phyloP scores from a whole-genome alignment of 108 stramenopile species.

The Cyclotella atomus region DNA sequence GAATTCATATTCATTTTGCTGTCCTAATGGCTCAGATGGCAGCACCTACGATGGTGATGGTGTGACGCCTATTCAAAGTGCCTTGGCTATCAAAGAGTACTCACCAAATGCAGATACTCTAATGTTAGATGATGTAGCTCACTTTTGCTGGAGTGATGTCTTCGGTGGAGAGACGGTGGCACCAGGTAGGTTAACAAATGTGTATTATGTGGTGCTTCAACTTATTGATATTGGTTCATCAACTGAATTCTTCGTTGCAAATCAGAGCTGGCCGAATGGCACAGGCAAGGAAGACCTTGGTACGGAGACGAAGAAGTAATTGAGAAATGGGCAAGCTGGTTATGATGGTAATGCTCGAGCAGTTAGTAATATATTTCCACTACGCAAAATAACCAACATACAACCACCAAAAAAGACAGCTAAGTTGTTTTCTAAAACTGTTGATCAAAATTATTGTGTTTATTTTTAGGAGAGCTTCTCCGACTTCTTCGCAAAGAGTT shows the following conservation, averaged over 20 bases:
- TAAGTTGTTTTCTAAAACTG: background rate
- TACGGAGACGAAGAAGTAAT: constrained; percentile 67
- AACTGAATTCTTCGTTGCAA: too few species aligned
- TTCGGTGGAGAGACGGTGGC: constrained; percentile 63
- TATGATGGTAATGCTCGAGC: constrained; percentile 17
- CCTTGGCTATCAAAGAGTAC: constrained; percentile 55
- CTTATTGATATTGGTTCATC: too few species aligned
- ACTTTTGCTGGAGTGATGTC: constrained; percentile 71
- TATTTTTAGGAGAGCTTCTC: too few species aligned
- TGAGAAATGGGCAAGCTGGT: constrained; percentile 65
- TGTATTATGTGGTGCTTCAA: background rate
- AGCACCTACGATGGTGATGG: constrained; percentile 72
- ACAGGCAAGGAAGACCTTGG: constrained; percentile 61
- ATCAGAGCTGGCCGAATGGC: constrained; percentile 51
- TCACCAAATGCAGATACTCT: constrained; percentile 48
- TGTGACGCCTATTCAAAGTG: constrained; percentile 64
- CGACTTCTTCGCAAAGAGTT: too few species aligned
- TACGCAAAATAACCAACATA: too few species aligned
- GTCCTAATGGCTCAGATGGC: constrained; percentile 60
- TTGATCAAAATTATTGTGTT: background rate
- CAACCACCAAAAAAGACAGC: too few species aligned
- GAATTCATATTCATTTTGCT: constrained; percentile 70
- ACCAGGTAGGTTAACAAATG: constrained; percentile 25
- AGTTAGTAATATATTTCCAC: background rate
- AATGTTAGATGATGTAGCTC: constrained; percentile 49